Base-by-base conservation (phyloP, 139 green algal species). In the Edaphochlamys debaryana region DNA sequence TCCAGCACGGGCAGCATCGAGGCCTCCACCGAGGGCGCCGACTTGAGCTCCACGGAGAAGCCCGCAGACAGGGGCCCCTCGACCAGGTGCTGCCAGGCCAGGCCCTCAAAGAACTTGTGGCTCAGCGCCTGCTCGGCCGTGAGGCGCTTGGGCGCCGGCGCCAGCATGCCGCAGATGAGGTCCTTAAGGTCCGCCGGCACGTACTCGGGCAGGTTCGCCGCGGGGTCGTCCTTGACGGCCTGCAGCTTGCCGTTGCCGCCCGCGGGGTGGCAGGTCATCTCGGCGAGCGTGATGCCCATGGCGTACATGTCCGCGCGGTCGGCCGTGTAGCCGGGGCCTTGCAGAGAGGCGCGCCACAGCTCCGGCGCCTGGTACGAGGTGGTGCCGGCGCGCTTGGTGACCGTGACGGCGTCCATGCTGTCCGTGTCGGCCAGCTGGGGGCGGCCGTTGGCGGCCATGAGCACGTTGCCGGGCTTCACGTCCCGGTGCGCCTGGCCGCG, bases 321-420 rank as follows among this genome's bases (percentile, higher is more conserved):
- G 20, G 76, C 32, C 15, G 76, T 82, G 76, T 82, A 82, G n/a
- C 76, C 76, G 1, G 63, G 62, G 45, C 63, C 63, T 63, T 82
- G 76, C 76, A 82, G 62, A 30, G 76, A 72, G 34, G 76, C 76
- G 42, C 76, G 62, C 76, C 76, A 82, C 25, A 82, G 76, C 76
- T 82, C 76, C 62, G 76, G 76, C 20, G 76, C 62, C 76, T 82
- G 76, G 62, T 82, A 82, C n/a, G 42, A 67, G 76, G 76, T 82
- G 60, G 76, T 82, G 32, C 76, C 76, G 2, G 76, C 60, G 41
- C 76, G 76, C 76, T 82, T 82, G 1, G 76, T 82, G 7, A 82
- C 76, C 34, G 37, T 37, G 4, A 82, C 63, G n/a, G 41, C 60
- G 64, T 82, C 76, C 76, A 82, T 82, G n/a, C n/a, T 54, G 76